Percentiles rank a stretch among this genome's conserved stretches.
Evolutionary conservation across 352 stramenopile genomes (phyloP).

Genomic region (Globisporangium camurandrum): DNA sequence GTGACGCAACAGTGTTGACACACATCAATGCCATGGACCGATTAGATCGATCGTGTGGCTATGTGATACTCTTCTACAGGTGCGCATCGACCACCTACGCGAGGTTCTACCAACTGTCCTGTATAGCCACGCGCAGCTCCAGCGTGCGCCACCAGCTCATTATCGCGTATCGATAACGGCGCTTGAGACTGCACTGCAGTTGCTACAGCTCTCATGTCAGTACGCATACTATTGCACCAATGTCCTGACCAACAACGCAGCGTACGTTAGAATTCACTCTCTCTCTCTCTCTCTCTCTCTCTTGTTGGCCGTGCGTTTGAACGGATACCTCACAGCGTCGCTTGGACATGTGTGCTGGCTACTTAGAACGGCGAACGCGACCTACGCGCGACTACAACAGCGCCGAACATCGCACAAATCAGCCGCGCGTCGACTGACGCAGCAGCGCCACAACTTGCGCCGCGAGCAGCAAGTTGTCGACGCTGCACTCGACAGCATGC

Average conservation of each 20-base stretch:
- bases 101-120: conserved; percentile 32
- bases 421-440: background rate
- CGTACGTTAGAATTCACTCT: conserved; percentile 11
- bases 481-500: conserved; percentile 30
- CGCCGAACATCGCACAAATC: conserved; percentile 9
- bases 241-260: conserved; percentile 22
- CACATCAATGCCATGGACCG: background rate
- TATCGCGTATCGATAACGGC: background rate
- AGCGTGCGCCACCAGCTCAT: background rate
- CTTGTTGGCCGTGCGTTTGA: too few relatives aligned
- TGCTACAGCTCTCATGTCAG: conserved; percentile 62
- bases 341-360: background rate
- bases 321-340: too few relatives aligned
- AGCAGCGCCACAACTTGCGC: conserved; percentile 18
- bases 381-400: conserved; percentile 2
- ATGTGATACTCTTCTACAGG: conserved; percentile 2
- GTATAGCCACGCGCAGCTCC: conserved; percentile 11
- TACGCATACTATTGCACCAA: conserved; percentile 41
- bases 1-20: background rate
- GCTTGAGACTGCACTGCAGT: conserved; percentile 11
- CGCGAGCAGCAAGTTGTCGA: conserved; percentile 27
- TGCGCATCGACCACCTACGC: conserved; percentile 17
- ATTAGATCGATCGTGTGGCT: background rate
- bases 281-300: background rate
- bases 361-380: conserved; percentile 7